Conservation (phyloP, 116 monocot genomes). For the Iris pallida region DNA sequence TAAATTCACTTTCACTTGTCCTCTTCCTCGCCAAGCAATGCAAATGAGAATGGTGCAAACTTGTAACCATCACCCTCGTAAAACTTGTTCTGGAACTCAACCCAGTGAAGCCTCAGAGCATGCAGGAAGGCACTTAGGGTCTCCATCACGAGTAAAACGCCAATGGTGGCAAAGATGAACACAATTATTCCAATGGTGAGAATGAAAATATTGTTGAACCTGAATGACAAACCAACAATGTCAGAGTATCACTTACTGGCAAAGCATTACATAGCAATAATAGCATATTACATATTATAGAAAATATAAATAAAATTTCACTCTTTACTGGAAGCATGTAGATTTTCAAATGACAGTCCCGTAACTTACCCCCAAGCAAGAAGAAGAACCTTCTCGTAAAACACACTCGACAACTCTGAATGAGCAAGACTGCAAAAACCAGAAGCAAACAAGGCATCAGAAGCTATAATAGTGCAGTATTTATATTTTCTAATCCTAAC, state of each 20-base stretch:
- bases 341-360: not conserved
- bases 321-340: conserved; percentile 1
- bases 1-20: conserved; percentile 6
- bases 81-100: conserved; percentile 98
- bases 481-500: too few species aligned
- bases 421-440: conserved; percentile 86
- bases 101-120: conserved; percentile 99
- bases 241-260: not conserved
- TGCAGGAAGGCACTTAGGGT: conserved; percentile 97
- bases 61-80: conserved; percentile 99
- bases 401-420: conserved; percentile 86
- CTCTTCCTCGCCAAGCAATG: conserved; percentile 55
- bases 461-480: too few species aligned
- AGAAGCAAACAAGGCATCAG: not conserved
- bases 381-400: conserved; percentile 95
- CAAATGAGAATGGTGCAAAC: conserved; percentile 87
- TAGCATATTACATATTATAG: too few species aligned
- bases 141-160: conserved; percentile 98
- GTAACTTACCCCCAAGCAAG: conserved; percentile 81
- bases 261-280: too few species aligned
- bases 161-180: conserved; percentile 78
- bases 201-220: conserved; percentile 79
- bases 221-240: conserved; percentile 9
- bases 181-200: conserved; percentile 66
- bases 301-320: not conserved